Evolutionary conservation across 805 yeast genomes (phyloP).

Genomic region (Monosporozyma aquatica): DNA sequence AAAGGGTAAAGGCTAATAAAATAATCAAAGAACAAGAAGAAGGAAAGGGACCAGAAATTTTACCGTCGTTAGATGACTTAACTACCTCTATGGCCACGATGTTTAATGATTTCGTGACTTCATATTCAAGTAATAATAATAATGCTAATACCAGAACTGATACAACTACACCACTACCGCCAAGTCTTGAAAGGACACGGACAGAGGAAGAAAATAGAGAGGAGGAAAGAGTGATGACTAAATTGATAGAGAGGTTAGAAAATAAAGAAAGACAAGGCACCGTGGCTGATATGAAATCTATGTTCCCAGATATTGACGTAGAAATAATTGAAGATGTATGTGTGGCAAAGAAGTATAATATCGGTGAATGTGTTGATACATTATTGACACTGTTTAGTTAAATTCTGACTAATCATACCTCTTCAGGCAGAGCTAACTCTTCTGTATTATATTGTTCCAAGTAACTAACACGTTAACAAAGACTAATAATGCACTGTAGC

Average conservation of each 20-base stretch:
- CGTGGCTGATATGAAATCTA: conserved; percentile 43
- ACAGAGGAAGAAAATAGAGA: conserved; percentile 24
- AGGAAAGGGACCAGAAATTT: neutral
- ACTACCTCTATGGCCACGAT: conserved; percentile 16
- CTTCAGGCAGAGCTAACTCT: no score
- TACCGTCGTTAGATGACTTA: conserved; percentile 23
- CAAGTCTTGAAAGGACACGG: neutral
- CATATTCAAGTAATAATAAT: conserved; percentile 1
- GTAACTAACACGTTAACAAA: neutral
- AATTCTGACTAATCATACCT: neutral
- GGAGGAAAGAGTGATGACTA: conserved; percentile 17
- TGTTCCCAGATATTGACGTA: conserved; percentile 69
- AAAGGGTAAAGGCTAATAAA: neutral
- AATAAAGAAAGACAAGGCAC: conserved; percentile 39
- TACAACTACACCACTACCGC: neutral
- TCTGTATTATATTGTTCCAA: no score
- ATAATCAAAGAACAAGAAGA: conserved; percentile 11
- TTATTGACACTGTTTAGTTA: conserved; percentile 21
- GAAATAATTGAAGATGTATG: conserved; percentile 65
- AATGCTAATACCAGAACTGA: conserved; percentile 13
- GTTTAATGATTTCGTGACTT: conserved; percentile 18
- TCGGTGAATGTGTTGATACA: conserved; percentile 67
- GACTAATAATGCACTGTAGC: no score
- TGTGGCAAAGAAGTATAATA: conserved; percentile 50
- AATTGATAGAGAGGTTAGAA: conserved; percentile 32